Conservation (phyloP, 371 early-diverging fungal genomes). For the Gilbertella persicaria region DNA sequence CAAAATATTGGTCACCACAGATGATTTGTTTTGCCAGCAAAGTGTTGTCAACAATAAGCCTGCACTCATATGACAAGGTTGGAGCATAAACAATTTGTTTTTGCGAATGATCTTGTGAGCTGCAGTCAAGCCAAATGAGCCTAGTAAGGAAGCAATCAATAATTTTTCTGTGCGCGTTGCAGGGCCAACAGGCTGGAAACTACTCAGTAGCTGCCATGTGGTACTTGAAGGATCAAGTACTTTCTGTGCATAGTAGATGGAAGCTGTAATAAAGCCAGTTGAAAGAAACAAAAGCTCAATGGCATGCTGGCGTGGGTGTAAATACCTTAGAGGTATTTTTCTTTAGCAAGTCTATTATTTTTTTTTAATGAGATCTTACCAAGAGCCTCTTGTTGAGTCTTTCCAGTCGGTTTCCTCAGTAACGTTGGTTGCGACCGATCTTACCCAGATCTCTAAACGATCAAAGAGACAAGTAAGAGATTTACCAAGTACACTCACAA, state of each 20-base stretch:
- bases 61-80: slow-evolving; percentile 69
- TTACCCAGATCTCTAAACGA: slow-evolving; percentile 17
- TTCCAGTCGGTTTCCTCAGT: slow-evolving; percentile 58
- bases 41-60: slow-evolving; percentile 52
- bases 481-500: not conserved
- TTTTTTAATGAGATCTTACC: slow-evolving; percentile 33
- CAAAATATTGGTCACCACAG: slow-evolving; percentile 45
- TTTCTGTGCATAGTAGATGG: slow-evolving; percentile 41
- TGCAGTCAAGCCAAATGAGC: slow-evolving; percentile 46
- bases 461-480: slow-evolving; percentile 3
- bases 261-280: slow-evolving; percentile 40
- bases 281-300: slow-evolving; percentile 58
- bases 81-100: slow-evolving; percentile 56
- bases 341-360: not conserved
- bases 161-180: slow-evolving; percentile 45
- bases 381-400: slow-evolving; percentile 54
- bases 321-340: slow-evolving; percentile 41
- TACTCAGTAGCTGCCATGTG: slow-evolving; percentile 27
- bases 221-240: slow-evolving; percentile 48
- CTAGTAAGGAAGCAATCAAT: slow-evolving; percentile 36
- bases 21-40: slow-evolving; percentile 42
- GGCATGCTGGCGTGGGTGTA: slow-evolving; percentile 60
- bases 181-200: slow-evolving; percentile 37
- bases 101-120: slow-evolving; percentile 52
- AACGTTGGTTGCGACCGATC: slow-evolving; percentile 5